Evolutionary conservation across 495 filamentous ascomycete species (phyloP), one percentile per base, ranked within the genome.

Genomic region (Talaromyces thailandensis): DNA sequence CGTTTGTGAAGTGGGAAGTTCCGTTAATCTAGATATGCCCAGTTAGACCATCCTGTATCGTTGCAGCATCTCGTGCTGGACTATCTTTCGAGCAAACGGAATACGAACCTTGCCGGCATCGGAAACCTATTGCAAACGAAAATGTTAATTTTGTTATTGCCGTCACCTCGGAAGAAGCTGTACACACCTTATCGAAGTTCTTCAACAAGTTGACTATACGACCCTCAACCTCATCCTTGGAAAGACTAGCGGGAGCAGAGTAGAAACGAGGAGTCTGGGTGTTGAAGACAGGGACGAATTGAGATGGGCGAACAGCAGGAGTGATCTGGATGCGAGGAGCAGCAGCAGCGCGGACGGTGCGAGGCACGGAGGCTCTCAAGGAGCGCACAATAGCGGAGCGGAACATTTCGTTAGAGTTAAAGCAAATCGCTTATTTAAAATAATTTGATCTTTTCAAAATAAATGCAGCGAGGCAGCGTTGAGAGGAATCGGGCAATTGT

Each of bases 111-210:
- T 90, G 69, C 73, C 79, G 35, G 85, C 79, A 74, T 92, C 88
- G 78, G 85, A 84, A 70, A 91, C 87, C 88, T 91, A 68, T 56
- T 37, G 24, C 56, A 61, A 48, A 63, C 25, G 6, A 65, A 60
- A 56, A 24, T 68, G 43, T 62, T 37, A 63, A 21, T 43, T 58
- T 75, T 68, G 29, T 37, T 6, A 26, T 21, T 23, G 18, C 25
- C 12, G 64, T 28, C 18, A 56, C 56, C 21, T 23, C 43, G 43
- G n/a, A n/a, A 48, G 0, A 43, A 48, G 43, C 18, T 48, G 4
- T 18, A 79, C 87, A 67, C 75, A 96, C 94, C 88, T 98, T 98
- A 81, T 98, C 94, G 78, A 98, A 98, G 73, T 89, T 91, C 73
- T 88, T 88, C 74, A 98, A 76, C 62, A 98, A 82, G 78, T 89